Base-by-base conservation (phyloP, 306 rosid genomes). In the Citrullus mucosospermus region DNA sequence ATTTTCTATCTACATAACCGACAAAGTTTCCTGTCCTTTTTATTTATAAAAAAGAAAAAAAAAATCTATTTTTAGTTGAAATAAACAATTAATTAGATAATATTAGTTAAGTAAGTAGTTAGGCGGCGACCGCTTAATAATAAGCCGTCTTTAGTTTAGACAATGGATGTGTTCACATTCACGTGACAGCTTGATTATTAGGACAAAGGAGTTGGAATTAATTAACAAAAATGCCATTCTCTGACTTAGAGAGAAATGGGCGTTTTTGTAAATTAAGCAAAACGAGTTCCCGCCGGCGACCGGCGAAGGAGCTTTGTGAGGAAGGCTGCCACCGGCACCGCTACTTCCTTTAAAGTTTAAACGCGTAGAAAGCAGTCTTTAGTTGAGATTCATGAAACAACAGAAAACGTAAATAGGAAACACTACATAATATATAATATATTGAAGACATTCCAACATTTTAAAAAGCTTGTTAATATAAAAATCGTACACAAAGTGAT, bases 151-250 rank as follows among this genome's bases (percentile, higher is more conserved):
- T 69, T 12, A 14, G n/a, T 51, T 1, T 9, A 44, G 17, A 48
- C 4, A 20, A 20, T 13, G 2, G n/a, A 44, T 36, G 58, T 20
- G 28, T 70, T 70, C 16, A 70, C 73, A 68, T 68, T 68, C 34
- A 68, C 34, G 51, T 70, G 76, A 70, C 76, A 46, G 76, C 76
- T 70, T 46, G 39, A 13, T 70, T 46, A 25, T 70, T 22, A 70
- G 5, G 57, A 12, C 5, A 53, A 41, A 3, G 54, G 54, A 68
- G 57, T 44, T 70, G 12, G 38, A 46, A 46, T 25, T 48, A 70
- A 69, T 15, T 53, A 5, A 55, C 20, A 51, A 70, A 43, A 46
- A 46, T n/a, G 2, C 7, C 75, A 69, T 41, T 18, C 16, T 41
- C 25, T 68, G 7, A 30, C 48, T 25, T n/a, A 8, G 1, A 12